Conservation (phyloP, 2,329 filamentous ascomycete species). For the Xylariaceae sp. region DNA sequence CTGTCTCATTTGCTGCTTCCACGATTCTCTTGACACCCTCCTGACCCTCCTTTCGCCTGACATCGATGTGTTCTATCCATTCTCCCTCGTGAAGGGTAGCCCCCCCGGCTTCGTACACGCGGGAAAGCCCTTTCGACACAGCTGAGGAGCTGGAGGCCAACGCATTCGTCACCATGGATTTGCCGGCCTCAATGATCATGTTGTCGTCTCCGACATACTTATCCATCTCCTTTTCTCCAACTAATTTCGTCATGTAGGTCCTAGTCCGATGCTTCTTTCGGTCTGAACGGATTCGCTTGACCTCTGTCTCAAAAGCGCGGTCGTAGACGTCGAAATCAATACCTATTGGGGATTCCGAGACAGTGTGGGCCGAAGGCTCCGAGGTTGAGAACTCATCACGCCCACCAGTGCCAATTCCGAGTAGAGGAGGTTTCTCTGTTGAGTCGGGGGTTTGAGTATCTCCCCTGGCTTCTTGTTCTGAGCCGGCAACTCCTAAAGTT, state of each 20-base stretch:
- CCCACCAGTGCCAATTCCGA: conserved; percentile 77
- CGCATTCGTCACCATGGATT: conserved; percentile 28
- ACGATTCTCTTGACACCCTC: conserved; percentile 28
- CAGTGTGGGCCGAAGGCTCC: conserved; percentile 49
- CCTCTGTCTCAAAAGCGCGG: conserved; percentile 84
- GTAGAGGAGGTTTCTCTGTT: conserved; percentile 69
- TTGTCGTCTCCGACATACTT: conserved; percentile 48
- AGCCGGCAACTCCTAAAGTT: conserved; percentile 40
- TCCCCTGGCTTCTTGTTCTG: conserved; percentile 33
- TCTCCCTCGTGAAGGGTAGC: conserved; percentile 12
- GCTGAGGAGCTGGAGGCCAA: conserved; percentile 25
- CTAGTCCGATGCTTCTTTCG: conserved; percentile 46
- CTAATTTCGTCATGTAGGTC: conserved; percentile 57
- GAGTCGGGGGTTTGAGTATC: conserved; percentile 64
- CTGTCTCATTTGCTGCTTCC: conserved; percentile 34
- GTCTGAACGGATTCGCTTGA: conserved; percentile 55
- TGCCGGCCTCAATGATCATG: conserved; percentile 45
- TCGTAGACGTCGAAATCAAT: conserved; percentile 91
- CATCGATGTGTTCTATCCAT: conserved; percentile 8
- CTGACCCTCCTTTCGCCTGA: conserved; percentile 17
- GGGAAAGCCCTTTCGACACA: conserved; percentile 22
- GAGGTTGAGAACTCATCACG: conserved; percentile 50
- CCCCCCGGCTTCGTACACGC: conserved; percentile 20
- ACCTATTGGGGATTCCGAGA: conserved; percentile 84
- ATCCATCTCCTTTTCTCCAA: conserved; percentile 52